Conservation (phyloP, 225 moss, liverwort and hornwort genomes). For the Pleurozium schreberi region DNA sequence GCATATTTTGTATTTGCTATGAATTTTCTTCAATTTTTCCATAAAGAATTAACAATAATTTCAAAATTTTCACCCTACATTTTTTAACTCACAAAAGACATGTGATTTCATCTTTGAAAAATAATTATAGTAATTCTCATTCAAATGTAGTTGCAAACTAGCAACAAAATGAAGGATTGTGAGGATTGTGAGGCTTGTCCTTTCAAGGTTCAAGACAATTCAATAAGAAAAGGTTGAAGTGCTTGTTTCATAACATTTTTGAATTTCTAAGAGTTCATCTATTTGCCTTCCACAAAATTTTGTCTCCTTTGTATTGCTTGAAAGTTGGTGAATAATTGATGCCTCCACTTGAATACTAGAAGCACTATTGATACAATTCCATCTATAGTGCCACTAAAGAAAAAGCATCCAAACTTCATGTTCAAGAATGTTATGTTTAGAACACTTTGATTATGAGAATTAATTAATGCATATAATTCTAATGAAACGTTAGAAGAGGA, state of each 20-base stretch:
- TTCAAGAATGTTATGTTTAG: neutral
- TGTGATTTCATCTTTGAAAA: neutral
- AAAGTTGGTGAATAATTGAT: neutral
- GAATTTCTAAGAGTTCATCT: neutral
- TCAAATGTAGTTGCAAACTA: neutral
- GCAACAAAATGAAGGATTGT: neutral
- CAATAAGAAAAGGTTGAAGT: neutral
- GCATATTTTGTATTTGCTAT: neutral
- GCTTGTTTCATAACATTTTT: neutral
- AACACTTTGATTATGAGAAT: neutral
- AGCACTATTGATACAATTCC: neutral
- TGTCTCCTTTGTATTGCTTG: neutral
- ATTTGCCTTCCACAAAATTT: neutral
- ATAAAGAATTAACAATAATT: neutral
- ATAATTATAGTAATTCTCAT: neutral
- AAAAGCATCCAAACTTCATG: neutral
- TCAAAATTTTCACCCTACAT: no score
- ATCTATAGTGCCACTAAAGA: neutral
- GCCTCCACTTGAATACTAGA: neutral
- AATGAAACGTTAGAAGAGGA: no score
- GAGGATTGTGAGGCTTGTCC: neutral
- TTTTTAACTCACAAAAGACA: no score
- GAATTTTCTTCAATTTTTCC: neutral
- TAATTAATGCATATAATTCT: neutral
- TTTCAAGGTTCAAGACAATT: neutral